Evolutionary conservation across 768 basidiomycete genomes (phyloP).

Genomic region (Tylopilus sp.): DNA sequence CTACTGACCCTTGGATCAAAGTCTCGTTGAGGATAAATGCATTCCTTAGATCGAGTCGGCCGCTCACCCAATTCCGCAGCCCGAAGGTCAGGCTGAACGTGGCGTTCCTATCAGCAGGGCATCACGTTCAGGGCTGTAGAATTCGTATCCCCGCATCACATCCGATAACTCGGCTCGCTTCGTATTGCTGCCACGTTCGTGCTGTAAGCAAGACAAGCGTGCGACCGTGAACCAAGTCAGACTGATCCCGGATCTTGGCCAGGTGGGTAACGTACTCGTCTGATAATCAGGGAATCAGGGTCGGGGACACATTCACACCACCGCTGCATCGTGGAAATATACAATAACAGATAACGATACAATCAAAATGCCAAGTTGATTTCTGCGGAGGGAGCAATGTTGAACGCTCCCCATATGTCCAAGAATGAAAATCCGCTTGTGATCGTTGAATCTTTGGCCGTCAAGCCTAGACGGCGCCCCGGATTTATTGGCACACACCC

Average conservation of each 20-base stretch:
- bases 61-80: too few species aligned
- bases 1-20: too few species aligned
- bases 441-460: constrained; percentile 56
- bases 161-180: too few species aligned
- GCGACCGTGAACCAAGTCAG: neutral
- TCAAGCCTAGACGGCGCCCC: neutral
- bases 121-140: neutral
- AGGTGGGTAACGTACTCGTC: too few species aligned
- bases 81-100: too few species aligned
- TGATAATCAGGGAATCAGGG: too few species aligned
- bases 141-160: neutral
- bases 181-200: too few species aligned
- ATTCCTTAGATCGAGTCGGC: too few species aligned
- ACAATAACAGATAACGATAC: neutral
- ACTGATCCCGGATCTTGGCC: too few species aligned
- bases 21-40: too few species aligned
- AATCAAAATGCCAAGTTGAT: constrained; percentile 5
- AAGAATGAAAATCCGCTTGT: constrained; percentile 21
- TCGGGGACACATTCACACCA: neutral
- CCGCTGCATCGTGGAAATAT: neutral
- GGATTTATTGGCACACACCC: neutral
- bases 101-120: too few species aligned
- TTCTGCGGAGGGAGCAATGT: constrained; percentile 32
- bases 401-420: constrained; percentile 26
- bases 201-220: too few species aligned